These are phyloP conservation scores for Sporothrix humicola DNA, from an alignment of 2,329 filamentous ascomycete genomes.

Conservation along the genomic window DNA sequence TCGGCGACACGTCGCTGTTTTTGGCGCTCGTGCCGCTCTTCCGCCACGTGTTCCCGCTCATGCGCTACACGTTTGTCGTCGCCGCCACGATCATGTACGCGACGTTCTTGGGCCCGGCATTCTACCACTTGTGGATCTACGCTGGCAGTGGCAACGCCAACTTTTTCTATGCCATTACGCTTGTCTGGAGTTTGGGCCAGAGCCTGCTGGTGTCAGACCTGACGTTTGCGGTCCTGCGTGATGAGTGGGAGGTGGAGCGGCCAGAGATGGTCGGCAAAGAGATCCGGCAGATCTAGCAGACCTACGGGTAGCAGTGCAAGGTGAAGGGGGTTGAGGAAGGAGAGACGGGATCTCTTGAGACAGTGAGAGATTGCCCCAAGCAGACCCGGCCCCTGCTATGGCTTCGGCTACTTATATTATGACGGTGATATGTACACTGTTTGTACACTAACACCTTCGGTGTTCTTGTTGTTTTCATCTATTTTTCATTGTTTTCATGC, in stretches of 20 bases:
- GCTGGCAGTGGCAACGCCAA: conserved; percentile 97
- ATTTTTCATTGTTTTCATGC: neutral
- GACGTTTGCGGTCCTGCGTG: conserved; percentile 84
- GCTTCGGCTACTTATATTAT: neutral
- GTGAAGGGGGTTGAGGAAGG: neutral
- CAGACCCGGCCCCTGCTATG: no score
- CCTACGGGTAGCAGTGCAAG: neutral
- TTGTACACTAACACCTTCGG: neutral
- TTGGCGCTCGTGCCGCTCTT: conserved; percentile 83
- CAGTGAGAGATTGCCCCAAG: neutral
- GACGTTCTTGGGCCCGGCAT: conserved; percentile 86
- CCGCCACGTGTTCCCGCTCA: conserved; percentile 88
- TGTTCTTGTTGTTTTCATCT: conserved; percentile 4
- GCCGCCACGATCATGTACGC: conserved; percentile 84
- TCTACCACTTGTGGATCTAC: conserved; percentile 98
- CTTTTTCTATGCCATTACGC: conserved; percentile 98
- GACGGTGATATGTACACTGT: neutral
- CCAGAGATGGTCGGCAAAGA: conserved; percentile 91
- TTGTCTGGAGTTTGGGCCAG: conserved; percentile 95
- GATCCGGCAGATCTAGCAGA: conserved; percentile 73
- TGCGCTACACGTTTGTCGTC: conserved; percentile 91
- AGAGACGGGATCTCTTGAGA: neutral
- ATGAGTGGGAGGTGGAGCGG: conserved; percentile 91
- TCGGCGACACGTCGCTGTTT: conserved; percentile 87
- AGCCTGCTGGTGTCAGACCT: conserved; percentile 86